Conservation (phyloP, 192 early-diverging fungal species). For the Nowakowskiella sp. region DNA sequence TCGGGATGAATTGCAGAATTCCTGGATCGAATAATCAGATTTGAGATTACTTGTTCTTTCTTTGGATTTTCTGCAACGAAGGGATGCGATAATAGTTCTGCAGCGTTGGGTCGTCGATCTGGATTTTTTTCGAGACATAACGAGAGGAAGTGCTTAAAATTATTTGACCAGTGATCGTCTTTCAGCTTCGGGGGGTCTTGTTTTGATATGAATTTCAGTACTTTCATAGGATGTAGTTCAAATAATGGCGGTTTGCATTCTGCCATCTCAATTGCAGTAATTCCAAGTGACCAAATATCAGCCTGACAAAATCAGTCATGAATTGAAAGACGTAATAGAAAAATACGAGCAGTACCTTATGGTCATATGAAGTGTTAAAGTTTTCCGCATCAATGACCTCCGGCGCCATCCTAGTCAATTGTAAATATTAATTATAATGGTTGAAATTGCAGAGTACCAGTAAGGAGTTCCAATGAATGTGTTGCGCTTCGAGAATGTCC, state of each 20-base stretch:
- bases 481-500: slow-evolving; percentile 15
- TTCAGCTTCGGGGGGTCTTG: slow-evolving; percentile 41
- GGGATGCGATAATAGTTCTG: slow-evolving; percentile 31
- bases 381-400: slow-evolving; percentile 15
- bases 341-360: slow-evolving; percentile 8
- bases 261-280: slow-evolving; percentile 25
- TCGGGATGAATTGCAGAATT: slow-evolving; percentile 13
- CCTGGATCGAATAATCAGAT: slow-evolving; percentile 1
- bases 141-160: slow-evolving; percentile 40
- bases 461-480: slow-evolving; percentile 21
- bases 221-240: slow-evolving; percentile 29
- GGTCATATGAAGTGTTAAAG: slow-evolving; percentile 11
- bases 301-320: slow-evolving; percentile 6
- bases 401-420: slow-evolving; percentile 9
- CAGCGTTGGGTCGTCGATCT: slow-evolving; percentile 33
- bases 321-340: neutral
- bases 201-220: slow-evolving; percentile 38
- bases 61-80: slow-evolving; percentile 27
- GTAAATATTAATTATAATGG: slow-evolving; percentile 4
- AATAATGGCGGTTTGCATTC: slow-evolving; percentile 28
- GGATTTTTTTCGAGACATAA: slow-evolving; percentile 49
- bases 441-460: slow-evolving; percentile 1
- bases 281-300: slow-evolving; percentile 24
- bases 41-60: slow-evolving; percentile 2
- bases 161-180: slow-evolving; percentile 29